Percentiles rank a stretch among this genome's conserved stretches.
Conservation (phyloP, 441 rosid species). For the Brassica balearica region DNA sequence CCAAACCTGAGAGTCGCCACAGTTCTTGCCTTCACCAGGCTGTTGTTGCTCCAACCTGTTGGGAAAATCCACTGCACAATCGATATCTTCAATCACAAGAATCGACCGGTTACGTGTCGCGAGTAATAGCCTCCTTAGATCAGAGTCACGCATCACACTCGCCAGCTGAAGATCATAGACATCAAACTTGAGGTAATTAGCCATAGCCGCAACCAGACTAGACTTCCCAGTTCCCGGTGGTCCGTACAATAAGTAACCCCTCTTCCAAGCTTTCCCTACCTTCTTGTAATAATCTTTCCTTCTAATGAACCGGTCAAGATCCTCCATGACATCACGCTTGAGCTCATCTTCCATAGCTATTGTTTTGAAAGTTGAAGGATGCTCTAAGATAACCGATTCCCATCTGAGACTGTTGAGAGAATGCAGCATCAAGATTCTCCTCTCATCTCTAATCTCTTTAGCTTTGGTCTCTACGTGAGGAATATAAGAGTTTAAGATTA, state of each 20-base stretch:
- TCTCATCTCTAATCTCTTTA: conserved; percentile 38
- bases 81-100: conserved; percentile 66
- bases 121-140: conserved; percentile 52
- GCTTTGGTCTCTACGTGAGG: conserved; percentile 48
- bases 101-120: conserved; percentile 54
- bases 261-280: conserved; percentile 75
- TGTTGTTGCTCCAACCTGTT: conserved; percentile 40
- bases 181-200: conserved; percentile 62
- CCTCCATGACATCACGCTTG: conserved; percentile 50
- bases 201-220: conserved; percentile 65
- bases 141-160: conserved; percentile 49
- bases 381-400: conserved; percentile 60
- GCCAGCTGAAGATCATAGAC: conserved; percentile 59
- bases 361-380: conserved; percentile 67
- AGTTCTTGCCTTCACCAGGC: conserved; percentile 36
- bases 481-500: conserved; percentile 49
- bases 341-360: conserved; percentile 65
- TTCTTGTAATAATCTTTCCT: conserved; percentile 64
- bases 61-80: conserved; percentile 58
- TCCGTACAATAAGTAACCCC: conserved; percentile 64
- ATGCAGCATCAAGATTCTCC: conserved; percentile 52
- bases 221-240: conserved; percentile 67
- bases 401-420: conserved; percentile 49
- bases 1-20: conserved; percentile 48
- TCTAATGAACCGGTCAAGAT: conserved; percentile 58